Evolutionary conservation across 208 protist genomes (phyloP).

Genomic region (Trypanosoma cruzi): DNA sequence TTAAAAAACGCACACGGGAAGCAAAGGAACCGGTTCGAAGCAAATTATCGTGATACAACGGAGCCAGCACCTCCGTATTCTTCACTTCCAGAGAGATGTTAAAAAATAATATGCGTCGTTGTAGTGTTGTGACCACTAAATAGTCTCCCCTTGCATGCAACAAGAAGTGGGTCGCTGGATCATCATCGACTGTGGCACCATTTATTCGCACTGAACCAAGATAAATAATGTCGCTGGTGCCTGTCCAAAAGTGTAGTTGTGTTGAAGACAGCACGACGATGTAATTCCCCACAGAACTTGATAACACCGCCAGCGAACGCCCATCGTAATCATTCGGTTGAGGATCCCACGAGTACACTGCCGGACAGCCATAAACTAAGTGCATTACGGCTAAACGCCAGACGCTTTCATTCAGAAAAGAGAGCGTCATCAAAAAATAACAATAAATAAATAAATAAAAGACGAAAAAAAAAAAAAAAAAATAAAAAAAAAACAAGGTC

Average conservation of each 20-base stretch:
- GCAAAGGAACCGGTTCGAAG: slow-evolving; percentile 26
- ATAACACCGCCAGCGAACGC: slow-evolving; percentile 42
- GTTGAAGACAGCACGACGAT: slow-evolving; percentile 52
- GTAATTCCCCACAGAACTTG: slow-evolving; percentile 39
- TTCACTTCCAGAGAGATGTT: slow-evolving; percentile 26
- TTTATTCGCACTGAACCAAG: slow-evolving; percentile 44
- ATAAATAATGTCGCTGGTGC: slow-evolving; percentile 34
- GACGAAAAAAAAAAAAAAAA: slow-evolving; percentile 2
- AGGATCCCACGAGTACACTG: slow-evolving; percentile 1
- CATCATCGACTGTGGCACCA: slow-evolving; percentile 39
- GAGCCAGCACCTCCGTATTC: slow-evolving; percentile 5
- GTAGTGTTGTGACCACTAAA: slow-evolving; percentile 58
- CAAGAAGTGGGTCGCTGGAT: slow-evolving; percentile 50
- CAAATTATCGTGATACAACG: slow-evolving; percentile 5
- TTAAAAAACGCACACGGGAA: slow-evolving; percentile 44
- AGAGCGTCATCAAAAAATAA: slow-evolving; percentile 16
- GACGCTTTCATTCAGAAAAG: neutral
- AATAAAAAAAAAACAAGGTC: neutral
- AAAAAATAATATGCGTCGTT: slow-evolving; percentile 57
- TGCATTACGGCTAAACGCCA: slow-evolving; percentile 13
- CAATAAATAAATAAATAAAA: neutral
- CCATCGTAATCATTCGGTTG: slow-evolving; percentile 24
- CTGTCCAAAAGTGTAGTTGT: slow-evolving; percentile 66
- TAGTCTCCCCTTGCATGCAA: slow-evolving; percentile 56
- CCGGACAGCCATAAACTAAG: slow-evolving; percentile 16